Evolutionary conservation across 2,329 filamentous ascomycete genomes (phyloP).

Genomic region (Penicillium sclerotigenum): DNA sequence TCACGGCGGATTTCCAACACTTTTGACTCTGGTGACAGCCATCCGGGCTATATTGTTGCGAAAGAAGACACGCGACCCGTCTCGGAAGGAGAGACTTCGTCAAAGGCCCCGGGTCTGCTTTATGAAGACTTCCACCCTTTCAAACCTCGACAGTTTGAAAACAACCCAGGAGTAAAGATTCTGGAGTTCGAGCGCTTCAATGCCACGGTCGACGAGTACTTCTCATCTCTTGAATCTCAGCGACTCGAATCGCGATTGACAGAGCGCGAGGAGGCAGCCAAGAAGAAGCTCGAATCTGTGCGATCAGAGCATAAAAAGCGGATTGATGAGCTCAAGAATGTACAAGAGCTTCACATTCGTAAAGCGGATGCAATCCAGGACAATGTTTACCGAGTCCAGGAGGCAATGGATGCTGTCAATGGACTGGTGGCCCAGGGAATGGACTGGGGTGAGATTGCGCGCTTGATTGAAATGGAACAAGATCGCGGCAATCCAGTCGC

Average conservation of each 20-base stretch:
- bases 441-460: conserved; percentile 93
- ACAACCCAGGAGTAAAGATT: conserved; percentile 63
- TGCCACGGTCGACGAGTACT: conserved; percentile 92
- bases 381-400: conserved; percentile 85
- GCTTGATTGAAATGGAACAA: conserved; percentile 84
- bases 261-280: conserved; percentile 77
- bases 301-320: conserved; percentile 78
- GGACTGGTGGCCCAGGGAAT: conserved; percentile 89
- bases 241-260: conserved; percentile 79
- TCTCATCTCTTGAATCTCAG: conserved; percentile 92
- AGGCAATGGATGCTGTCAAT: conserved; percentile 89
- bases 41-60: conserved; percentile 85
- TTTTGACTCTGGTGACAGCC: conserved; percentile 62
- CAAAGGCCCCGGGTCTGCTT: conserved; percentile 50
- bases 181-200: conserved; percentile 83
- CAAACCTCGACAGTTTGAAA: conserved; percentile 72
- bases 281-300: conserved; percentile 80
- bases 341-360: conserved; percentile 76
- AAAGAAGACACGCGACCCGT: conserved; percentile 51
- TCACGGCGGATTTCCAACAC: conserved; percentile 67
- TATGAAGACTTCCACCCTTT: conserved; percentile 98
- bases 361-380: conserved; percentile 90
- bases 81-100: conserved; percentile 35
- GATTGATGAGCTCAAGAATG: conserved; percentile 76
- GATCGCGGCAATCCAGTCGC: conserved; percentile 78